Percentiles rank a stretch among this genome's conserved stretches.
phyloP scores from a whole-genome alignment of 225 moss, liverwort and hornwort genomes.

The Pseudoscleropodium purum region DNA sequence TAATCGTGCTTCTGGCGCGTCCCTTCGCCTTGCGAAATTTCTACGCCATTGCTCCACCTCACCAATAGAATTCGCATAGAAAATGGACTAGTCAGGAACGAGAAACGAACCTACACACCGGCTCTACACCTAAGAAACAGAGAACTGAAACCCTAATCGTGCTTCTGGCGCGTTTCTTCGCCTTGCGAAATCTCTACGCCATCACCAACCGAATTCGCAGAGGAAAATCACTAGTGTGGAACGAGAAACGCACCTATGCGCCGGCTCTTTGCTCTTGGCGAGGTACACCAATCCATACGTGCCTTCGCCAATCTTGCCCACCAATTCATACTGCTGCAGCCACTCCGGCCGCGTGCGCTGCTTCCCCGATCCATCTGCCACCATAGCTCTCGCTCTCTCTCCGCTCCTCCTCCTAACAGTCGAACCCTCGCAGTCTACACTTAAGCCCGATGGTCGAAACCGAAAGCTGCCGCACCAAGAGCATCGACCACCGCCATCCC shows the following conservation, averaged over 20 bases:
- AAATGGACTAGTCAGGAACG: background rate
- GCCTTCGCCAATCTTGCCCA: conserved; percentile 98
- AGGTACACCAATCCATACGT: conserved; percentile 96
- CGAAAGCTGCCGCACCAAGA: background rate
- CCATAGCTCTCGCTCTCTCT: conserved; percentile 40
- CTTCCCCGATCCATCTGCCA: conserved; percentile 72
- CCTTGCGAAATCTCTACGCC: background rate
- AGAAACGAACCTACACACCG: conserved; percentile 18
- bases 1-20: background rate
- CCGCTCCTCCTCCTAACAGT: background rate
- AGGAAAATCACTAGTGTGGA: background rate
- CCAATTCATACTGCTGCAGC: conserved; percentile 91
- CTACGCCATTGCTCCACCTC: background rate
- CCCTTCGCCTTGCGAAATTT: background rate
- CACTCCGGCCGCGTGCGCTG: conserved; percentile 87
- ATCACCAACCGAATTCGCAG: background rate
- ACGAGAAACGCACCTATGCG: conserved; percentile 32
- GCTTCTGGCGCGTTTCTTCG: background rate
- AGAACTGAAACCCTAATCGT: background rate
- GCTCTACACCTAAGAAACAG: background rate
- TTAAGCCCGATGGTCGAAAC: background rate
- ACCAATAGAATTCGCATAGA: background rate
- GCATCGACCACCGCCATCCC: background rate
- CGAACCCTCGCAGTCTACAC: background rate
- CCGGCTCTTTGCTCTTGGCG: conserved; percentile 69